Evolutionary conservation across 495 filamentous ascomycete genomes (phyloP).

Genomic region (Penicillium simplicissimum): DNA sequence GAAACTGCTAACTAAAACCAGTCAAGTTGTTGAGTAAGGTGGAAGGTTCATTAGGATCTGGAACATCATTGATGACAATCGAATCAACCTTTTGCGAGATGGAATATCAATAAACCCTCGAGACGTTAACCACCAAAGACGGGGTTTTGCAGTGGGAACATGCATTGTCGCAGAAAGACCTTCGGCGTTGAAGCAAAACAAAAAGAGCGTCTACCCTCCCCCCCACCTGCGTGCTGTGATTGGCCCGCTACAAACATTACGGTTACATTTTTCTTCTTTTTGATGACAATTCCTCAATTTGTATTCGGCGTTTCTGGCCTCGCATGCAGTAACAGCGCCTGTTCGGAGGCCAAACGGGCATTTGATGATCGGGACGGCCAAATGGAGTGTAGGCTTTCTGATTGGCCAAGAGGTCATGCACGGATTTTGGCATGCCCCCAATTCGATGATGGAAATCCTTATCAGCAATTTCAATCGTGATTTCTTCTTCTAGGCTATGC

Average conservation of each 20-base stretch:
- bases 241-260: background rate
- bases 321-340: slow-evolving; percentile 16
- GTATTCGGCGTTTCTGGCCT: slow-evolving; percentile 6
- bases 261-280: background rate
- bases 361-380: slow-evolving; percentile 25
- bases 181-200: slow-evolving; percentile 1
- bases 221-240: background rate
- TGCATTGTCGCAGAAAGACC: background rate
- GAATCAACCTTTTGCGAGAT: slow-evolving; percentile 1
- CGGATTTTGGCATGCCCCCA: slow-evolving; percentile 24
- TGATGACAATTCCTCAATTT: background rate
- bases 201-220: background rate
- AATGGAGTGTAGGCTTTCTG: slow-evolving; percentile 20
- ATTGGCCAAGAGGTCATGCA: slow-evolving; percentile 16
- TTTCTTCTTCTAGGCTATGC: slow-evolving; percentile 19
- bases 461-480: slow-evolving; percentile 13
- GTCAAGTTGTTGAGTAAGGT: slow-evolving; percentile 1
- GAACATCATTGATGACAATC: no score
- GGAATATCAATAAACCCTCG: slow-evolving; percentile 1
- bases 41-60: slow-evolving; percentile 2
- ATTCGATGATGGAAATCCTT: slow-evolving; percentile 12
- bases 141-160: background rate
- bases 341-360: slow-evolving; percentile 9
- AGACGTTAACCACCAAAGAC: background rate
- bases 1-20: background rate